Evolutionary conservation across 768 basidiomycete species (phyloP), one percentile per base, ranked within the genome.

Genomic region (Naematelia aurantialba): DNA sequence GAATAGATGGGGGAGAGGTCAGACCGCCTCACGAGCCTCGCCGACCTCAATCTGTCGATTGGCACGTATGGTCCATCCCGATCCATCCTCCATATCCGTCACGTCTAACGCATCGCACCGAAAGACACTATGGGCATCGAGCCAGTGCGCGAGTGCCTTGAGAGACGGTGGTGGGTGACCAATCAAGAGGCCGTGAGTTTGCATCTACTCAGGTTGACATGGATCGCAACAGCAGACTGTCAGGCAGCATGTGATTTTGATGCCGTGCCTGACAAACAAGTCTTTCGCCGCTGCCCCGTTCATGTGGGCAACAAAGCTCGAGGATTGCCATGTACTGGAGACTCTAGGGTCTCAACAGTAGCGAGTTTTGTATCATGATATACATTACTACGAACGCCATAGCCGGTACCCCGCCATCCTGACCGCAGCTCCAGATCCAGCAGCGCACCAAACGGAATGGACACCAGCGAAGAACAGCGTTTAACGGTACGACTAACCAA

Each of bases 401-500:
- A 31, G 21, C 25, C 30, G n/a, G 52, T 12, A 47, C 27, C 34
- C 17, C 12, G 13, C n/a, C 12, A 13, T 22, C n/a, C 34, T 19
- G 14, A 31, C 30, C 52, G n/a, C n/a, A 29, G 31, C 11, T 29
- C 50, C 25, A 14, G 11, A 24, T 24, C 47, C 25, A 10, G 25
- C 50, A 24, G 31, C 11, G n/a, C 52, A 29, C 29, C 50, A 55
- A 19, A 21, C n/a, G 27, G 39, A 55, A 55, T 52, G 50, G 19
- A 30, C 10, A 47, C 47, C 45, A 39, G 14, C 5, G 10, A 26
- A 17, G 25, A 26, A 29, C 12, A 45, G 46, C 56, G 56, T 61
- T 66, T 66, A 69, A 46, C 68, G 64, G 65, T 64, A 67, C 56
- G 63, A 91, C 90, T 87, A 51, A 29, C 3, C 46, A 25, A 10